These are phyloP conservation scores for Nannizzia gypsea DNA, from an alignment of 2,329 filamentous ascomycete species.

Conservation along the genomic window DNA sequence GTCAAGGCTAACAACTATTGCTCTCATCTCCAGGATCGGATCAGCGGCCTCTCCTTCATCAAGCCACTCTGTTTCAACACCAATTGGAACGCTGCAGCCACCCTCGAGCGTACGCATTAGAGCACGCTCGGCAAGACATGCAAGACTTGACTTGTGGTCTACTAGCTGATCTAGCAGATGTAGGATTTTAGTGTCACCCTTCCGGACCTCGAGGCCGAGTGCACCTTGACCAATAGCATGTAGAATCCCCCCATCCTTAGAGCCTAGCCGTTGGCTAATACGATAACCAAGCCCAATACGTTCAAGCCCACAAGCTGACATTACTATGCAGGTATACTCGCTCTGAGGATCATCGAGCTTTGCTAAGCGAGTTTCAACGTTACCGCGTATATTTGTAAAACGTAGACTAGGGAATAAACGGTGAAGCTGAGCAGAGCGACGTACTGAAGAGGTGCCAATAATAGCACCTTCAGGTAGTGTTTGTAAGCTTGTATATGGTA, in stretches of 20 bases:
- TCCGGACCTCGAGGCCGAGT: slow-evolving; percentile 63
- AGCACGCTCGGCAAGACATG: slow-evolving; percentile 60
- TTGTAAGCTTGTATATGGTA: slow-evolving; percentile 48
- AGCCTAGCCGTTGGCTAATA: slow-evolving; percentile 63
- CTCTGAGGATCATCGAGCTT: slow-evolving; percentile 64
- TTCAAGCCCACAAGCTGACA: slow-evolving; percentile 72
- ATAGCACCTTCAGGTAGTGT: slow-evolving; percentile 63
- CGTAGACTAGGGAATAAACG: slow-evolving; percentile 59
- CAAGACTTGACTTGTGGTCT: slow-evolving; percentile 51
- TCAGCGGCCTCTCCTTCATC: slow-evolving; percentile 13
- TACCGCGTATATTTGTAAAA: slow-evolving; percentile 72
- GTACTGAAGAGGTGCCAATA: slow-evolving; percentile 77
- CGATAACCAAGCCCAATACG: slow-evolving; percentile 57
- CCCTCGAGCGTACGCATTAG: slow-evolving; percentile 76
- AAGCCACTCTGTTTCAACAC: slow-evolving; percentile 41
- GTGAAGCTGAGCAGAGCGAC: slow-evolving; percentile 68
- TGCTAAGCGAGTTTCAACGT: slow-evolving; percentile 64
- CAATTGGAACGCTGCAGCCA: slow-evolving; percentile 81
- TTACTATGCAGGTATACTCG: slow-evolving; percentile 62
- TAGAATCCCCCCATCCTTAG: slow-evolving; percentile 54
- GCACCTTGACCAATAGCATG: slow-evolving; percentile 85
- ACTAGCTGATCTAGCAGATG: slow-evolving; percentile 47
- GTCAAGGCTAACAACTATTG: slow-evolving; percentile 3
- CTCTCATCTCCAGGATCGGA: background rate
- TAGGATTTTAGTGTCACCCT: slow-evolving; percentile 49